phyloP scores from a whole-genome alignment of 2,329 filamentous ascomycete species.

The Botrytis fabae region DNA sequence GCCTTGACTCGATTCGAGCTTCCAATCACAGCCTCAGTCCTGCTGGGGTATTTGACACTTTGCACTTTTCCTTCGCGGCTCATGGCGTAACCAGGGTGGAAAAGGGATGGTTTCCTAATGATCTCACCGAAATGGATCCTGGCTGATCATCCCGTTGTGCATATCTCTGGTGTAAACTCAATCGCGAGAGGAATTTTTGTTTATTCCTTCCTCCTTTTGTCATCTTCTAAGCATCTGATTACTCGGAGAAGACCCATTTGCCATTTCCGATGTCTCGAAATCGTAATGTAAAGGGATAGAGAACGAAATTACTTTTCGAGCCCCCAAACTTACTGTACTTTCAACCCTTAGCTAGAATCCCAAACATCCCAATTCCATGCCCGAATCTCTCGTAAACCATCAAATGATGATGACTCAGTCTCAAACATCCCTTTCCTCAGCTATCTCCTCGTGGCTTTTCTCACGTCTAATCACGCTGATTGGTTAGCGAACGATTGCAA shows the following conservation, averaged over 20 bases:
- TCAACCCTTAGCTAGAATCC: not conserved
- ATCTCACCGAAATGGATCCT: conserved; percentile 19
- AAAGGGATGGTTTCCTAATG: conserved; percentile 5
- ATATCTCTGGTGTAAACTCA: not conserved
- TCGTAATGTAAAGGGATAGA: not conserved
- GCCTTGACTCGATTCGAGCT: conserved; percentile 7
- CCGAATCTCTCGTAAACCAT: not conserved
- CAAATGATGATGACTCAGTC: conserved; percentile 16
- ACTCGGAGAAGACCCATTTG: not conserved
- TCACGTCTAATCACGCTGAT: not conserved
- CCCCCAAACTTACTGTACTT: conserved; percentile 9
- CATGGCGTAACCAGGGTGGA: not conserved
- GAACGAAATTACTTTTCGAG: not conserved
- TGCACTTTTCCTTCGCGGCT: conserved; percentile 10
- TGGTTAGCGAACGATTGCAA: not conserved
- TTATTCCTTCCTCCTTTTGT: not conserved
- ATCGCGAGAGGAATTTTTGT: not conserved
- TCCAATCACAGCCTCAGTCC: conserved; percentile 15
- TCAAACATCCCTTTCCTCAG: conserved; percentile 4
- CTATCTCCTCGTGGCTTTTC: not conserved
- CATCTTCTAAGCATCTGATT: not conserved
- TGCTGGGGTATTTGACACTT: not conserved
- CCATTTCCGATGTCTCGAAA: not conserved
- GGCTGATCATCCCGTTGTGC: conserved; percentile 11
- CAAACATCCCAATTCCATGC: not conserved